Evolutionary conservation across 2,329 filamentous ascomycete genomes (phyloP).

Genomic region (Cladosporium oxysporum): DNA sequence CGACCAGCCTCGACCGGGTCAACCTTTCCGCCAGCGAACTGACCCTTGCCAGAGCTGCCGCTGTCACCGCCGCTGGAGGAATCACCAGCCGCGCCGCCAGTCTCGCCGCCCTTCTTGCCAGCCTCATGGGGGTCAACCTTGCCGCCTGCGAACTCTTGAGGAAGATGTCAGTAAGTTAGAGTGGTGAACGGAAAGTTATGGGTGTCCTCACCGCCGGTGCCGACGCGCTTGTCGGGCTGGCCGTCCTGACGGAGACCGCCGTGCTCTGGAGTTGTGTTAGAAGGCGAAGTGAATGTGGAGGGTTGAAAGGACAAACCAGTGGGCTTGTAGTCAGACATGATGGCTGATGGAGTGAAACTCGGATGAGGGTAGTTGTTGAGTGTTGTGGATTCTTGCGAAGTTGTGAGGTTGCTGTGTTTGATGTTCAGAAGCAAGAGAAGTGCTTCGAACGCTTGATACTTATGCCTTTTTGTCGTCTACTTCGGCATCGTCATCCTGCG

Average conservation of each 20-base stretch:
- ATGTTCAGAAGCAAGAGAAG: neutral
- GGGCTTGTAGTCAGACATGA: conserved; percentile 42
- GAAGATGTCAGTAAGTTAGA: neutral
- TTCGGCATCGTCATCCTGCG: neutral
- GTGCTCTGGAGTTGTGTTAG: conserved; percentile 38
- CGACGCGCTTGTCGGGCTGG: conserved; percentile 44
- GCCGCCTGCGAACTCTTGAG: conserved; percentile 42
- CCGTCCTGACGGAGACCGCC: conserved; percentile 47
- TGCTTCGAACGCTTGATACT: neutral
- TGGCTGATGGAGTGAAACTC: conserved; percentile 8
- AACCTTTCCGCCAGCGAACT: conserved; percentile 46
- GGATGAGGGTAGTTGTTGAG: neutral
- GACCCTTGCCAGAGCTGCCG: neutral
- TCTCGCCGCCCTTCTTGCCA: conserved; percentile 42
- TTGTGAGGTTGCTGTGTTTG: neutral
- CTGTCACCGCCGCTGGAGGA: neutral
- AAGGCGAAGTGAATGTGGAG: too few relatives aligned
- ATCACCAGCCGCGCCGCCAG: neutral
- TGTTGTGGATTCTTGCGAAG: neutral
- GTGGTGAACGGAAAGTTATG: neutral
- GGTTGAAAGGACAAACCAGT: conserved; percentile 28
- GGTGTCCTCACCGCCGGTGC: conserved; percentile 36
- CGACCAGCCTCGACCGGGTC: conserved; percentile 45
- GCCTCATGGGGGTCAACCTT: conserved; percentile 46
- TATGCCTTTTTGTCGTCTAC: neutral